Conservation (phyloP, 441 rosid genomes). For the Dalechampia spathulata region DNA sequence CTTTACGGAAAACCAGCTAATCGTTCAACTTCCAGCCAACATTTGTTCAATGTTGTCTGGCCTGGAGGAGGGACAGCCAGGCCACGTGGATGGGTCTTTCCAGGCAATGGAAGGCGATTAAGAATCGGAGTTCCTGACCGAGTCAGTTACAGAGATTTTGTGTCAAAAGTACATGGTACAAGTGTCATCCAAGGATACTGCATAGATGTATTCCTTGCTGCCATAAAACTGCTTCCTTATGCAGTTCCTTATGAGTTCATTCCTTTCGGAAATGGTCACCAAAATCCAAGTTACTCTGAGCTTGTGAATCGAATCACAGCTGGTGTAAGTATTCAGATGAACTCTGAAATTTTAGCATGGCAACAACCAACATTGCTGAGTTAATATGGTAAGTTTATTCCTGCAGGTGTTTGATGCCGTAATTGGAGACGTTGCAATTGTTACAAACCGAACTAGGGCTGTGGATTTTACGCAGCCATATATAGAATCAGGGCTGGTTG, state of each 20-base stretch:
- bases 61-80: conserved; percentile 55
- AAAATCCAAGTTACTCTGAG: conserved; percentile 59
- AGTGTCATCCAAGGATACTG: conserved; percentile 59
- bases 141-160: conserved; percentile 52
- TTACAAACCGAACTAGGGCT: conserved; percentile 57
- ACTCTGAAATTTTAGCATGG: neutral
- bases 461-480: conserved; percentile 93
- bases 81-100: conserved; percentile 99
- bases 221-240: conserved; percentile 66
- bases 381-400: conserved; percentile 14
- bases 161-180: conserved; percentile 39
- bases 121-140: conserved; percentile 76
- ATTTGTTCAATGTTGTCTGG: conserved; percentile 55
- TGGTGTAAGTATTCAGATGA: conserved; percentile 45
- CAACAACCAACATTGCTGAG: neutral
- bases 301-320: conserved; percentile 46
- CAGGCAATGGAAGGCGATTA: conserved; percentile 64
- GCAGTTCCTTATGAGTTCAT: conserved; percentile 72
- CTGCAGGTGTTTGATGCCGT: conserved; percentile 78
- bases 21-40: conserved; percentile 70
- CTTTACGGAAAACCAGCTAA: conserved; percentile 53
- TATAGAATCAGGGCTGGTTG: conserved; percentile 90
- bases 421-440: conserved; percentile 79
- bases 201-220: conserved; percentile 76
- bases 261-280: conserved; percentile 64